Evolutionary conservation across 2,329 filamentous ascomycete genomes (phyloP), one percentile per base, ranked within the genome.

Genomic region (Paecilomyces sp.): DNA sequence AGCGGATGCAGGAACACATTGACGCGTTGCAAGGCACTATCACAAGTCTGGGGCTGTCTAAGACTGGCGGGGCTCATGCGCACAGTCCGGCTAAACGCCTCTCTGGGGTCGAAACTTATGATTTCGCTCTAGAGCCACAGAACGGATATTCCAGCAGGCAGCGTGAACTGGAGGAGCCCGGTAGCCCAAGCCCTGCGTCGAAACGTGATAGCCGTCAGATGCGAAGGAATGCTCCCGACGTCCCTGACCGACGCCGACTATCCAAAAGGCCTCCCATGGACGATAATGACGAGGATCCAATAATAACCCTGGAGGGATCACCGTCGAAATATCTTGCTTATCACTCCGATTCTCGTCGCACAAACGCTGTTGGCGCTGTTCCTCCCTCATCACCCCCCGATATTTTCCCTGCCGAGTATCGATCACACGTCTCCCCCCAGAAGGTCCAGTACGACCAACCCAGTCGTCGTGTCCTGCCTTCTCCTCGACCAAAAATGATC

Each of bases 1-100:
- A 66, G 54, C 67, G 67, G n/a, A 71, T 77, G 73, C 71, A 71
- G 59, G 69, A 68, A 52, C 72, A 75, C 24, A 76, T 77, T 25
- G 70, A 76, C 28, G 65, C 69, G 6, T 60, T 78, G n/a, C 71
- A 68, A 61, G 63, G 66, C 13, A 70, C 70, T 53, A 59, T 75
- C 47, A 63, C 67, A 24, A 66, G 67, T 22, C 59, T 69, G 2
- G 75, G 71, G 57, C 66, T 64, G 12, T 64, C 66, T 24, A 65
- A 67, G 13, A 65, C 66, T 18, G 60, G 63, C 47, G 58, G 63
- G 34, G 67, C 67, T 36, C 59, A 65, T 51, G 63, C 68, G 5
- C 63, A 72, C 33, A 70, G 67, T 58, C 67, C 68, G 22, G 67
- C 64, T 47, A 73, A 69, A 59, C 65, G 62, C 50, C 65, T 73